Base-by-base conservation (phyloP, 164 flowering plant genomes). In the Nymphaea thermarum region DNA sequence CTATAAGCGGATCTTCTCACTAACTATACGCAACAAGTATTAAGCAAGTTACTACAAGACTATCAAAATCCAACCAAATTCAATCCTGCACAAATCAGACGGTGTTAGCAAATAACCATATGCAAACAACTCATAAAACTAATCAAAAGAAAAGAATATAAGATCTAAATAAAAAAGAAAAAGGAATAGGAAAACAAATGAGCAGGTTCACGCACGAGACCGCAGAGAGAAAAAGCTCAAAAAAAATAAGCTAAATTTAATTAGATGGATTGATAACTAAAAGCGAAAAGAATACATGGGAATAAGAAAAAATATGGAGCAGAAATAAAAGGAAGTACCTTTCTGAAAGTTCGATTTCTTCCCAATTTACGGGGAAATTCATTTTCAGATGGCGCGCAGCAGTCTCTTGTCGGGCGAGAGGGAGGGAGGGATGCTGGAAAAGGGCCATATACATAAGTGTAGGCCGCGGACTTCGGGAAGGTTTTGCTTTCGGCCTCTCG, bases 271-370 rank as follows among this genome's bases (percentile, higher is more conserved):
- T 25, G 36, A 25, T 25, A 1, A 25, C 36, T 25, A 25, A 25
- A 25, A 25, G 36, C 36, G 1, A 25, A 25, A 25, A 12, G 7
- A 6, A 47, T 2, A 47, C 12, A 47, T 47, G 7, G 55, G 12
- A 47, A 6, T 47, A 0, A 47, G 11, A 4, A 47, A 47, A 4
- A 47, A 47, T 6, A 3, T 60, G 6, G 5, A 5, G 63, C 6
- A 61, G 63, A 61, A 10, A n/a, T 2, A 64, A 44, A 43, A 43
- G 0, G 3, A 5, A 16, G 42, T 5, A 74, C 80, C 82, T 81
- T 75, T 82, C 88, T 12, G 83, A 76, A 43, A 44, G 78, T 43
- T 84, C 85, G 65, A 84, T 81, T 78, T 82, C 75, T 65, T 75
- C 75, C 85, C 88, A 82, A 65, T 76, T 71, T 43, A 74, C 67